Evolutionary conservation across 2,329 filamentous ascomycete species (phyloP), one percentile per base, ranked within the genome.

Genomic region (Aspergillus chevalieri): DNA sequence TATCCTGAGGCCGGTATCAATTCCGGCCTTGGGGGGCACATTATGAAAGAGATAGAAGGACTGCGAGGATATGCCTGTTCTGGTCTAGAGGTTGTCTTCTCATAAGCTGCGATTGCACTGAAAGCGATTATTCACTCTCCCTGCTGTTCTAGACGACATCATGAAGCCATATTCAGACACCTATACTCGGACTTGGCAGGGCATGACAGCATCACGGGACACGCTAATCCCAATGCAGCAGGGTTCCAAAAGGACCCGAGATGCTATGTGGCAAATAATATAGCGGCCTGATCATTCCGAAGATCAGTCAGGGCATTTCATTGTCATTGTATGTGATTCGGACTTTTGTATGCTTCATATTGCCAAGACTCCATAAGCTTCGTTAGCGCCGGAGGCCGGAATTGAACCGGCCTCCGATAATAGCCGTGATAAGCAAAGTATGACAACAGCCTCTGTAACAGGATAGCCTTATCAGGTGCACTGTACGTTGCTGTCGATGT

Each of bases 1-100:
- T 62, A 55, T 55, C 61, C 54, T 58, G 69, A 71, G 70, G 70
- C 69, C 70, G 70, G 70, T 67, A 71, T 69, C 62, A 67, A 71
- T 73, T 68, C 70, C 70, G 70, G 70, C 70, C 70, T 72, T 67
- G 57, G 55, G 56, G 54, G 53, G 59, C 57, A 57, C 59, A 70
- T 68, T 68, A 69, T 67, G 60, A 63, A 67, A 68, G 49, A 62
- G 60, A 63, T 56, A 58, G 52, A 39, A 50, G 56, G 51, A 57
- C 49, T 43, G 54, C 57, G 60, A 62, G 62, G 58, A 61, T 53
- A 60, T 53, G 50, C 54, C 52, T 41, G 49, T 41, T 39, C 26
- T 47, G 43, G 41, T 44, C 51, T 36, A 49, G 51, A 50, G 46
- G 48, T 47, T 49, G 34, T 46, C 33, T 26, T 36, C 43, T 33